These are phyloP conservation scores for Paraconiothyrium brasiliense DNA, from an alignment of 2,329 filamentous ascomycete genomes.

Conservation along the genomic window DNA sequence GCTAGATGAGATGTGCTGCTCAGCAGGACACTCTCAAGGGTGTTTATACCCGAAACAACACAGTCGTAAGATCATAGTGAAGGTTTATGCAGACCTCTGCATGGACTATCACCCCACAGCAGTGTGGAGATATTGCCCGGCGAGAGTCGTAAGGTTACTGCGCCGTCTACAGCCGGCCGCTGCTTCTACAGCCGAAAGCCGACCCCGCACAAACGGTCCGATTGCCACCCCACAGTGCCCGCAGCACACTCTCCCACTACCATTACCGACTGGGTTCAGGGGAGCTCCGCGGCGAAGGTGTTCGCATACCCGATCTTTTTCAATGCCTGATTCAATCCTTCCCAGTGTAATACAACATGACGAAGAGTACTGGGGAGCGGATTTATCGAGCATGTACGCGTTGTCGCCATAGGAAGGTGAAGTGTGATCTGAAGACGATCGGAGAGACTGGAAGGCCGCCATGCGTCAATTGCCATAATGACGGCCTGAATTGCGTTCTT, in stretches of 20 bases:
- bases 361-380: conserved; percentile 14
- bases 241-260: not conserved
- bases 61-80: no score
- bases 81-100: no score
- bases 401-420: conserved; percentile 16
- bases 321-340: not conserved
- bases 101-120: not conserved
- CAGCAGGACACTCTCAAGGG: not conserved
- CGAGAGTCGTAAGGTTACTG: not conserved
- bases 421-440: conserved; percentile 17
- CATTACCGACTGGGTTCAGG: not conserved
- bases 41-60: not conserved
- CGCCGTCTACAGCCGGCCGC: conserved; percentile 3
- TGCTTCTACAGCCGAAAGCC: conserved; percentile 1
- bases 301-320: no score
- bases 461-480: conserved; percentile 18
- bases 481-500: conserved; percentile 15
- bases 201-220: conserved; percentile 1
- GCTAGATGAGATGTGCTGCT: not conserved
- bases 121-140: not conserved
- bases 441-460: conserved; percentile 19
- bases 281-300: no score
- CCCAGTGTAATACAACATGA: conserved; percentile 6
- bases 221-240: not conserved
- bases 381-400: conserved; percentile 19